Conservation (phyloP, 495 filamentous ascomycete species). For the Recurvomyces mirabilis region DNA sequence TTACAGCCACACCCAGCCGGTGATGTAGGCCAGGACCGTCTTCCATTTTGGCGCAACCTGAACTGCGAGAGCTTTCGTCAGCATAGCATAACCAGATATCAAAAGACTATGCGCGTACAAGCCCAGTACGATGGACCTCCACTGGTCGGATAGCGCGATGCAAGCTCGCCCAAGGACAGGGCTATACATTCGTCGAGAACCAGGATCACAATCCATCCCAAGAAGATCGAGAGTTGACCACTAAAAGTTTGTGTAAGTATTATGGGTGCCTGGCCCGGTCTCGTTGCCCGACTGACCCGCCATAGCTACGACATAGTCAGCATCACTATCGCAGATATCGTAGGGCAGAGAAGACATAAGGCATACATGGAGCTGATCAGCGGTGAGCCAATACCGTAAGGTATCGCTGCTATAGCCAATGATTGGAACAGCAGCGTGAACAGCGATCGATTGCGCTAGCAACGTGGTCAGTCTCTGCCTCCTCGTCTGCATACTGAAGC, state of each 20-base stretch:
- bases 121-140: slow-evolving; percentile 11
- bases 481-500: not conserved
- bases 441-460: slow-evolving; percentile 1
- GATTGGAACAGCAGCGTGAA: slow-evolving; percentile 12
- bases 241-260: not conserved
- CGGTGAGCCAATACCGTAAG: slow-evolving; percentile 7
- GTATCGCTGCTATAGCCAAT: slow-evolving; percentile 11
- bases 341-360: not conserved
- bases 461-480: not conserved
- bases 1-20: slow-evolving; percentile 13
- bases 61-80: too few species aligned
- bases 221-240: slow-evolving; percentile 12
- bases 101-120: not conserved
- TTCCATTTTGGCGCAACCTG: slow-evolving; percentile 11
- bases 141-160: slow-evolving; percentile 6
- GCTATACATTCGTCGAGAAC: slow-evolving; percentile 12
- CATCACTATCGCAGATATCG: too few species aligned
- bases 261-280: too few species aligned
- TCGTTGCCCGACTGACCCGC: too few species aligned
- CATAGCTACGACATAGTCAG: too few species aligned
- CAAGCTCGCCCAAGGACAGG: slow-evolving; percentile 10
- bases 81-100: not conserved
- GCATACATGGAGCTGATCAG: slow-evolving; percentile 10
- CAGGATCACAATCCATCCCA: slow-evolving; percentile 12
- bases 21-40: slow-evolving; percentile 5